Evolutionary conservation across 164 flowering plant species (phyloP).

Genomic region (Sedum album): DNA sequence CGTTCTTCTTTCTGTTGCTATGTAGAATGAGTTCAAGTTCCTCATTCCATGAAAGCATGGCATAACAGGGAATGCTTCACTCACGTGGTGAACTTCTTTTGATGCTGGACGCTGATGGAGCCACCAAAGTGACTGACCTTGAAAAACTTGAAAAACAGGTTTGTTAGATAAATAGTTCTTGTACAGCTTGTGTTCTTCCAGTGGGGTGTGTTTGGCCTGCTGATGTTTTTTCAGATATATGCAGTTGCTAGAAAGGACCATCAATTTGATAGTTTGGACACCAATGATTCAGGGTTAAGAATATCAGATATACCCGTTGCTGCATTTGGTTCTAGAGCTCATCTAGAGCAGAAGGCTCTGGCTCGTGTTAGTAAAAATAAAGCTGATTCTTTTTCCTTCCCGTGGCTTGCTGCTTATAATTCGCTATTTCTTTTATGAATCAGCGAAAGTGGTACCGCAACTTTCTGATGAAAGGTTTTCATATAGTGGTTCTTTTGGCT

Average conservation of each 20-base stretch:
- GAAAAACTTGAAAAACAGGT: constrained; percentile 94
- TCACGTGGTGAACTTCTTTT: constrained; percentile 88
- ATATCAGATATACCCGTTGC: constrained; percentile 32
- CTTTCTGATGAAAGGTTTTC: not conserved
- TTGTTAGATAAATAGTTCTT: constrained; percentile 10
- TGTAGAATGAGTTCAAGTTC: too few species aligned
- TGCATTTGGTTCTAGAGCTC: not conserved
- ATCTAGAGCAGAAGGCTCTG: not conserved
- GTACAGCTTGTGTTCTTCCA: not conserved
- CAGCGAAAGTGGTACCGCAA: not conserved
- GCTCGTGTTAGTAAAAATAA: not conserved
- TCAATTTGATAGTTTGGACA: constrained; percentile 21
- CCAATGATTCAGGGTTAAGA: constrained; percentile 31
- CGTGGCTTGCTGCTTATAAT: not conserved
- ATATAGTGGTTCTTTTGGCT: too few species aligned
- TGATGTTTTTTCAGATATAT: constrained; percentile 49
- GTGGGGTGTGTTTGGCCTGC: not conserved
- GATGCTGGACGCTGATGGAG: constrained; percentile 99
- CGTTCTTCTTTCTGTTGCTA: too few species aligned
- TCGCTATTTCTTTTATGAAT: not conserved
- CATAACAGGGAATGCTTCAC: constrained; percentile 95
- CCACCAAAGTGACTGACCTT: constrained; percentile 80
- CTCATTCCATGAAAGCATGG: constrained; percentile 55
- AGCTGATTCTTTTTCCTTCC: not conserved
- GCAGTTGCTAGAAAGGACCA: constrained; percentile 48